Evolutionary conservation across 192 early-diverging fungal species (phyloP).

Genomic region (Coemansia sp.): DNA sequence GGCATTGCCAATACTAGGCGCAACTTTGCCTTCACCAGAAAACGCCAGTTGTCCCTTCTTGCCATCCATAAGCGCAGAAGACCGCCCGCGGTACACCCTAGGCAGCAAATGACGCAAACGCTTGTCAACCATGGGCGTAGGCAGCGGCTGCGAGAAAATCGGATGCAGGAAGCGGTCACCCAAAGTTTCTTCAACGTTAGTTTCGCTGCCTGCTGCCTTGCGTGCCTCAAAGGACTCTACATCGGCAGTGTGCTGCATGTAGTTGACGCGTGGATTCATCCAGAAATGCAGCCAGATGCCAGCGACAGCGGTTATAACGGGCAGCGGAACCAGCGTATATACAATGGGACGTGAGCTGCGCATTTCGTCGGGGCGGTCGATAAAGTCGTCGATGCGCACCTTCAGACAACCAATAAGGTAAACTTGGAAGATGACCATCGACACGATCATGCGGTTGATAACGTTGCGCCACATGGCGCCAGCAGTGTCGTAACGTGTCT

Average conservation of each 20-base stretch:
- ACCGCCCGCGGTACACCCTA: conserved; percentile 59
- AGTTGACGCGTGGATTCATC: conserved; percentile 60
- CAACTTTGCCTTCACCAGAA: conserved; percentile 14
- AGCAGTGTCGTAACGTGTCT: conserved; percentile 67
- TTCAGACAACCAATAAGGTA: conserved; percentile 62
- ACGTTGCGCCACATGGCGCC: conserved; percentile 70
- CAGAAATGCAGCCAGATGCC: conserved; percentile 54
- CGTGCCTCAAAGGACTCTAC: conserved; percentile 36
- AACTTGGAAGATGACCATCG: conserved; percentile 67
- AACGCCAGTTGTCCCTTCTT: not conserved
- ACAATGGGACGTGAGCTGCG: conserved; percentile 41
- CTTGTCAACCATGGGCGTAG: conserved; percentile 69
- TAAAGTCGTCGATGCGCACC: conserved; percentile 57
- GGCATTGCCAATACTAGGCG: conserved; percentile 29
- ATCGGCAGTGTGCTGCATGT: conserved; percentile 53
- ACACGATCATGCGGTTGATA: conserved; percentile 66
- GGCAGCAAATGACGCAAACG: conserved; percentile 64
- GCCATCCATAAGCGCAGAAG: conserved; percentile 13
- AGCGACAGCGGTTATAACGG: conserved; percentile 57
- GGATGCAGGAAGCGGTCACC: conserved; percentile 68
- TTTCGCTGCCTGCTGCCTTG: conserved; percentile 25
- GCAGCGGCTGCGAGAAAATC: conserved; percentile 59
- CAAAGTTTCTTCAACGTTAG: conserved; percentile 35
- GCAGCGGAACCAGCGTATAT: conserved; percentile 61
- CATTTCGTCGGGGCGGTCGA: conserved; percentile 39